Percentiles rank a stretch among this genome's conserved stretches.
Evolutionary conservation across 2,329 filamentous ascomycete species (phyloP).

Genomic region (Elsinoe necatrix): DNA sequence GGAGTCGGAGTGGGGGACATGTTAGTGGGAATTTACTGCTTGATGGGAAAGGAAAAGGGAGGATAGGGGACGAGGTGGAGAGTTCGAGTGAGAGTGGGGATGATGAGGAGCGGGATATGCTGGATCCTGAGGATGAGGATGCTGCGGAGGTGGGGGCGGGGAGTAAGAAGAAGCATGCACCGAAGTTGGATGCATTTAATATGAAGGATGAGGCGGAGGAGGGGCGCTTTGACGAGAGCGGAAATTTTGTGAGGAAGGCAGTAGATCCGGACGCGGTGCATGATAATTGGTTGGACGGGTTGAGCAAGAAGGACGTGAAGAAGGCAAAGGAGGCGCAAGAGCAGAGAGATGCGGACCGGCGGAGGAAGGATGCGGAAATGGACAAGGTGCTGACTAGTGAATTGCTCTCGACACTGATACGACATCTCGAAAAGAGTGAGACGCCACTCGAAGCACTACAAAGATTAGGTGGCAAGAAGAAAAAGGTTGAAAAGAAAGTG

Average conservation of each 20-base stretch:
- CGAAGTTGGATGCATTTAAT: slow-evolving; percentile 93
- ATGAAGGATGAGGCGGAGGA: slow-evolving; percentile 85
- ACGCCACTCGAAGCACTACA: slow-evolving; percentile 82
- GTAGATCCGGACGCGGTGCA: slow-evolving; percentile 81
- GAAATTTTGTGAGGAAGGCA: slow-evolving; percentile 87
- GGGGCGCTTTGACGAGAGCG: slow-evolving; percentile 79
- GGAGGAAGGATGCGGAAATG: slow-evolving; percentile 61
- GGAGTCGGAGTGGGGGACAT: slow-evolving; percentile 65
- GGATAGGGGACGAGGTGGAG: slow-evolving; percentile 53
- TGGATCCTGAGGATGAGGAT: slow-evolving; percentile 58
- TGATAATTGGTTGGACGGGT: slow-evolving; percentile 83
- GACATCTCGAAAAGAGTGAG: slow-evolving; percentile 67
- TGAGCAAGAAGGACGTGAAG: slow-evolving; percentile 90
- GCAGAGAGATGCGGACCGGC: slow-evolving; percentile 68
- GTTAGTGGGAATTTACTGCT: slow-evolving; percentile 54
- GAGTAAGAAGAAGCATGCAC: slow-evolving; percentile 84
- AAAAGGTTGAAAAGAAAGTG: slow-evolving; percentile 36
- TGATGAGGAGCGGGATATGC: slow-evolving; percentile 58
- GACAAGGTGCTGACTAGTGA: slow-evolving; percentile 68
- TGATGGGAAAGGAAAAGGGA: slow-evolving; percentile 43
- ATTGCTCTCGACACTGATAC: slow-evolving; percentile 64
- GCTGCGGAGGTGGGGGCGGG: slow-evolving; percentile 88
- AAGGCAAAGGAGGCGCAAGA: slow-evolving; percentile 80
- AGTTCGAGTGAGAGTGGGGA: slow-evolving; percentile 49
- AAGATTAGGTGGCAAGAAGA: slow-evolving; percentile 48